Evolutionary conservation across 768 basidiomycete genomes (phyloP), one percentile per base, ranked within the genome.

Genomic region (Boletellus sp.): DNA sequence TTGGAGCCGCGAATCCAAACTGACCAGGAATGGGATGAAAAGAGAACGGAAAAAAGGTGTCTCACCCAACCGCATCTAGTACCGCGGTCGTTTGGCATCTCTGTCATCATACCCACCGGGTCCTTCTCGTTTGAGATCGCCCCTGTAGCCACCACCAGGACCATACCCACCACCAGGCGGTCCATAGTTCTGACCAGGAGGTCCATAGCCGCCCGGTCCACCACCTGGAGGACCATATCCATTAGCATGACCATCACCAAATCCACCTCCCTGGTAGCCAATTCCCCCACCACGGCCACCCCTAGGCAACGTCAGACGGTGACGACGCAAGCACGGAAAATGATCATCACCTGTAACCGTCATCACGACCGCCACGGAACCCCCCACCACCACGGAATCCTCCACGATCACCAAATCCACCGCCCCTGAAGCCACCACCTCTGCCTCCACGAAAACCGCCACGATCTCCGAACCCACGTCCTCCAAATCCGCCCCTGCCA

Each of bases 91-190:
- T 71, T 92, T 92, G 31, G 76, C 61, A 57, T 90, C 89, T 57
- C 89, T 80, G 68, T 91, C 89, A 63, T 91, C 89, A 69, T 78
- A 87, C 69, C 84, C 84, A 72, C 84, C 83, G 46, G 84, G 78
- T 58, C 79, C 81, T 64, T 78, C 78, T 56, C 88, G 81, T 71
- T 90, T 90, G 73, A 88, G 83, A 64, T 85, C 85, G 33, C 79
- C 78, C 54, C 84, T 81, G 68, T 78, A 81, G 47, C 81, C 81
- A 60, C 80, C 79, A 47, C 69, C 70, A 42, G 70, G 64, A 35
- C 73, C 74, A 48, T 62, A 70, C 53, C 72, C 73, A 52, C 75
- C 77, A 43, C 75, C 73, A 45, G 78, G 71, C 32, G 74, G 73
- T 26, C 76, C 78, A 60, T 69, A 71, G 31, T 70, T 73, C 56